These are phyloP conservation scores for Astrephomene gubernaculifera DNA, from an alignment of 139 green algal species.

Conservation along the genomic window DNA sequence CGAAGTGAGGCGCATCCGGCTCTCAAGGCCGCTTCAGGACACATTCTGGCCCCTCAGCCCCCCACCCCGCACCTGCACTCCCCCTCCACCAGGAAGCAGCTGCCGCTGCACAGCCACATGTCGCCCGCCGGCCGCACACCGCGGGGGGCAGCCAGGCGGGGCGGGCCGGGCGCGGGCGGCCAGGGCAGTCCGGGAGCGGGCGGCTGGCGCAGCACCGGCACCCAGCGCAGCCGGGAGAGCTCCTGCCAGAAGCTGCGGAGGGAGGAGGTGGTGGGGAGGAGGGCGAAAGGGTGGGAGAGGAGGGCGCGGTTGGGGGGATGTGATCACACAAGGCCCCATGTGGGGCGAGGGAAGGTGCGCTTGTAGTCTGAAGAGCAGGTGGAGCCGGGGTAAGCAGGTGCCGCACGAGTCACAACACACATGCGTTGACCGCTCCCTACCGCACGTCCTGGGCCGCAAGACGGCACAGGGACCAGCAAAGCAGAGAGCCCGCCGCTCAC, in stretches of 20 bases:
- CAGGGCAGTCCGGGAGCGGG: slow-evolving; percentile 71
- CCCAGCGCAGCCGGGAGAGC: slow-evolving; percentile 69
- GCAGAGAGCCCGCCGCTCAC: too few relatives aligned
- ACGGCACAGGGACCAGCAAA: too few relatives aligned
- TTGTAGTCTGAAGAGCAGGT: too few relatives aligned
- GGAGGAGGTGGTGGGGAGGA: not conserved
- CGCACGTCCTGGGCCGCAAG: too few relatives aligned
- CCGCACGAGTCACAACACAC: too few relatives aligned
- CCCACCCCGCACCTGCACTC: slow-evolving; percentile 69
- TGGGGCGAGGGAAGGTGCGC: too few relatives aligned
- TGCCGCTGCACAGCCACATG: slow-evolving; percentile 71
- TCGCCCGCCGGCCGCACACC: slow-evolving; percentile 60
- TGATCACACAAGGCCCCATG: too few relatives aligned
- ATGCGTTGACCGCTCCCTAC: too few relatives aligned
- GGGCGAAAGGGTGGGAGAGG: not conserved
- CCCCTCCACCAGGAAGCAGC: slow-evolving; percentile 62
- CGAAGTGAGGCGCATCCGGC: too few relatives aligned
- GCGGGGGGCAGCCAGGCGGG: slow-evolving; percentile 59
- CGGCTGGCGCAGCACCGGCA: slow-evolving; percentile 60
- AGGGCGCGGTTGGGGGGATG: not conserved
- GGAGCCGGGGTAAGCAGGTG: too few relatives aligned
- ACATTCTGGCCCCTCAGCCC: not conserved
- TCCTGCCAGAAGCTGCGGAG: slow-evolving; percentile 63
- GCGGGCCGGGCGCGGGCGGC: slow-evolving; percentile 25
- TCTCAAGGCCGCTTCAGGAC: not conserved